Percentiles rank a stretch among this genome's conserved stretches.
These are phyloP conservation scores for Ceratocystis alfenasii DNA, from an alignment of 2,329 filamentous ascomycete genomes.

Conservation along the genomic window DNA sequence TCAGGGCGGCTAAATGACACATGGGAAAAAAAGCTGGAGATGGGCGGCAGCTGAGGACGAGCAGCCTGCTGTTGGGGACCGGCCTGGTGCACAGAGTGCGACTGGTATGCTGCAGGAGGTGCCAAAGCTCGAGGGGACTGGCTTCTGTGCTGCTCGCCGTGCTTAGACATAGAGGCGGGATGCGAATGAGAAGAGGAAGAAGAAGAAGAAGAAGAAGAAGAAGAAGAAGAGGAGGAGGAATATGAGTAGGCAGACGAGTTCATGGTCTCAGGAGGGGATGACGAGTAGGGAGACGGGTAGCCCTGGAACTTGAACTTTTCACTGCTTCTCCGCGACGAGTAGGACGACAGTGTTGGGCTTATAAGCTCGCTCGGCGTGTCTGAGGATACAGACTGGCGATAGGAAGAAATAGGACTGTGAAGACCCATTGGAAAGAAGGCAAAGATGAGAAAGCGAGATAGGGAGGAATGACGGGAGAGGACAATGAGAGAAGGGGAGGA, in stretches of 20 bases:
- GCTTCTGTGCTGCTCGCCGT: background rate
- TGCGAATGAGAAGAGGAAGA: background rate
- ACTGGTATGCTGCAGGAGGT: background rate
- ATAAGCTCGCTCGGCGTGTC: slow-evolving; percentile 4
- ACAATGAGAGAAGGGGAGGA: background rate
- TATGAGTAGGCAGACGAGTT: background rate
- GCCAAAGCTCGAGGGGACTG: background rate
- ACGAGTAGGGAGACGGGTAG: slow-evolving; percentile 7
- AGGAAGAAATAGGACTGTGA: slow-evolving; percentile 6
- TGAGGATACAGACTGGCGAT: slow-evolving; percentile 1
- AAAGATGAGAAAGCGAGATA: background rate
- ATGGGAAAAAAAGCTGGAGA: slow-evolving; percentile 2
- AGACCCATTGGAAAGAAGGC: slow-evolving; percentile 6
- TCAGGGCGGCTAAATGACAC: slow-evolving; percentile 6
- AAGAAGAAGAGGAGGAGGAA: background rate
- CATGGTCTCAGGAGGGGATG: background rate
- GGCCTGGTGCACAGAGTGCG: background rate
- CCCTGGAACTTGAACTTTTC: slow-evolving; percentile 7
- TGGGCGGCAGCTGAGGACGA: slow-evolving; percentile 4
- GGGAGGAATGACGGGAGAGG: background rate
- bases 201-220: background rate
- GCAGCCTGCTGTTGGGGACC: slow-evolving; percentile 1
- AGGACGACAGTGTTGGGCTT: slow-evolving; percentile 5
- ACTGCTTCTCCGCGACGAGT: slow-evolving; percentile 7
- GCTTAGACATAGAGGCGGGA: background rate